phyloP scores from a whole-genome alignment of 176 grass and related monocot genomes.

The Saccharum officinarum region DNA sequence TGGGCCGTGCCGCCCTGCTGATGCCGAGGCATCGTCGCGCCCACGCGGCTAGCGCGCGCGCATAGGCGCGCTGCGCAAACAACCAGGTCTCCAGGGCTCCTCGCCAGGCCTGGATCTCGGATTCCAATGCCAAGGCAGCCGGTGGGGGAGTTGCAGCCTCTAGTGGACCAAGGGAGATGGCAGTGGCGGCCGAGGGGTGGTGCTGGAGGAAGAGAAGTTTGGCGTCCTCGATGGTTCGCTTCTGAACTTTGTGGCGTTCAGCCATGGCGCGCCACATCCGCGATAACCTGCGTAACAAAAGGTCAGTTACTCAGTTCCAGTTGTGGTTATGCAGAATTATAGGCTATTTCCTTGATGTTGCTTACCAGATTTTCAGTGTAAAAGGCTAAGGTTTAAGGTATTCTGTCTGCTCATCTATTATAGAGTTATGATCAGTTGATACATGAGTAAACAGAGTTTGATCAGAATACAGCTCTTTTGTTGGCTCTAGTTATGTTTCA shows the following conservation, averaged over 20 bases:
- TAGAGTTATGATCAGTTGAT: neutral
- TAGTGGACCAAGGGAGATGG: conserved; percentile 18
- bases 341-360: neutral
- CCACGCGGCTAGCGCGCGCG: conserved; percentile 72
- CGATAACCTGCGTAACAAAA: conserved; percentile 52
- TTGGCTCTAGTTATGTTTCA: conserved; percentile 20
- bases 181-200: conserved; percentile 32
- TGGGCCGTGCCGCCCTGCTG: neutral
- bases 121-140: conserved; percentile 49
- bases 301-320: neutral
- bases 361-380: neutral
- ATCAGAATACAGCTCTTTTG: neutral
- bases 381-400: neutral
- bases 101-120: conserved; percentile 72
- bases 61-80: conserved; percentile 70
- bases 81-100: conserved; percentile 64
- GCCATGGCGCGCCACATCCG: conserved; percentile 91
- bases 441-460: conserved; percentile 1
- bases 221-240: conserved; percentile 71
- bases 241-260: conserved; percentile 86
- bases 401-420: neutral
- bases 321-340: neutral
- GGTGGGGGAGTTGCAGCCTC: conserved; percentile 39
- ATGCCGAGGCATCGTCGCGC: conserved; percentile 61
- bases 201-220: conserved; percentile 77